Evolutionary conservation across 73 alveolate genomes (phyloP).

Genomic region (Paramecium pentaurelia): DNA sequence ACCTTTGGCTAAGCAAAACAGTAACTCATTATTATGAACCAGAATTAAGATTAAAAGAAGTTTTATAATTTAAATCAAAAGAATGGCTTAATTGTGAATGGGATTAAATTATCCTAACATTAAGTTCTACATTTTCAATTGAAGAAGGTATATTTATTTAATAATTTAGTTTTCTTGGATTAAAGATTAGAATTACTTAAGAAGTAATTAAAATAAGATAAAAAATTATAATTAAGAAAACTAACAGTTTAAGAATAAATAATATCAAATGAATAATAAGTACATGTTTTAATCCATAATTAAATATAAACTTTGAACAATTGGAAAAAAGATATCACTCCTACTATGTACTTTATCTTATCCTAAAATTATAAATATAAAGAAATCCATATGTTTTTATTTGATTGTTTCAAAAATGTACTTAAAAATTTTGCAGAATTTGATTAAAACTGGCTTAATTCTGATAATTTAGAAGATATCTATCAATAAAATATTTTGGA

Average conservation of each 20-base stretch:
- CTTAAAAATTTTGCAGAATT: neutral
- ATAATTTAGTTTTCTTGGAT: neutral
- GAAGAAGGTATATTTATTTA: neutral
- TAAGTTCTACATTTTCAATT: neutral
- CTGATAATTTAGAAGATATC: no score
- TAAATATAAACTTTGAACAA: no score
- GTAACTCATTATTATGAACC: neutral
- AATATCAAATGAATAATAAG: neutral
- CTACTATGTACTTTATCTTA: no score
- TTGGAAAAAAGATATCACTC: no score
- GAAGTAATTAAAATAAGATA: neutral
- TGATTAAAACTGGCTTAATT: neutral
- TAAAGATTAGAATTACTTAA: neutral
- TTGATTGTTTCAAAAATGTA: neutral
- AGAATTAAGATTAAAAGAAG: neutral
- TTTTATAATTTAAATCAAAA: neutral
- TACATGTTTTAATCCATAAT: neutral
- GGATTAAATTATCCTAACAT: slow-evolving; percentile 12
- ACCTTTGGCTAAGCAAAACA: neutral
- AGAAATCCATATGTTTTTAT: neutral
- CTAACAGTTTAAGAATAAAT: neutral
- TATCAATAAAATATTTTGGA: no score
- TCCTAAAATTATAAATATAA: neutral
- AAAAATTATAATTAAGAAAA: neutral
- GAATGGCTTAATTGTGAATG: neutral